phyloP scores from a whole-genome alignment of 495 filamentous ascomycete genomes.

The Penicillium malachiteum region DNA sequence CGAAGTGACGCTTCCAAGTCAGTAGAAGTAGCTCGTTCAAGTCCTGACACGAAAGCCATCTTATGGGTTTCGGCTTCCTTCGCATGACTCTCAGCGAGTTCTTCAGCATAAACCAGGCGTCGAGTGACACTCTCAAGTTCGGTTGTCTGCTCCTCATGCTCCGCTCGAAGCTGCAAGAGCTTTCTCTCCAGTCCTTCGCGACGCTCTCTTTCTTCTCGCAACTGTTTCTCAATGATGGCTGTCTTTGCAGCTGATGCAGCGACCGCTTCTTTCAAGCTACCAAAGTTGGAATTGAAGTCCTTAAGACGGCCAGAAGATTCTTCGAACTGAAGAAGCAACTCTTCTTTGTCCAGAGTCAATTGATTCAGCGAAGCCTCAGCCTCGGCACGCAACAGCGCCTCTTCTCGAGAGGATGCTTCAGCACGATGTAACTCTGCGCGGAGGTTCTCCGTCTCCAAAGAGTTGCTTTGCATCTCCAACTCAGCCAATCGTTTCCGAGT shows the following conservation, averaged over 20 bases:
- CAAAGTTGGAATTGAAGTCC: constrained; percentile 70
- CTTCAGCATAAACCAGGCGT: constrained; percentile 81
- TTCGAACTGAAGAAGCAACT: constrained; percentile 67
- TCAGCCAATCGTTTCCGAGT: constrained; percentile 80
- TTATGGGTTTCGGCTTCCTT: constrained; percentile 86
- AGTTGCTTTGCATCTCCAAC: constrained; percentile 79
- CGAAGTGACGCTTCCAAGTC: constrained; percentile 47
- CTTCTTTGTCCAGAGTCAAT: constrained; percentile 78
- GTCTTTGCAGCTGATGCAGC: constrained; percentile 74
- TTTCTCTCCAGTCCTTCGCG: constrained; percentile 78
- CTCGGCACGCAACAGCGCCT: constrained; percentile 71
- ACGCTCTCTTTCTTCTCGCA: constrained; percentile 79
- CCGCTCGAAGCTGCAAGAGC: constrained; percentile 71
- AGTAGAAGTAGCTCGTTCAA: constrained; percentile 60
- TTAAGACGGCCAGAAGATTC: constrained; percentile 65
- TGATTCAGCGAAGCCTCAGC: constrained; percentile 70
- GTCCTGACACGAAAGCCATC: constrained; percentile 75
- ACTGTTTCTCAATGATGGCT: constrained; percentile 69
- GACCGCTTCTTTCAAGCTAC: constrained; percentile 74
- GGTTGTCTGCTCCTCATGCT: constrained; percentile 78
- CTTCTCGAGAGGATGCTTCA: constrained; percentile 72
- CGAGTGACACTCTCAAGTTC: constrained; percentile 76
- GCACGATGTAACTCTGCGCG: constrained; percentile 78
- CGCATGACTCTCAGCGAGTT: constrained; percentile 83
- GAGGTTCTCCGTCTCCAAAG: constrained; percentile 79